Conservation (phyloP, 805 yeast species). For the Alloascoidea africana region DNA sequence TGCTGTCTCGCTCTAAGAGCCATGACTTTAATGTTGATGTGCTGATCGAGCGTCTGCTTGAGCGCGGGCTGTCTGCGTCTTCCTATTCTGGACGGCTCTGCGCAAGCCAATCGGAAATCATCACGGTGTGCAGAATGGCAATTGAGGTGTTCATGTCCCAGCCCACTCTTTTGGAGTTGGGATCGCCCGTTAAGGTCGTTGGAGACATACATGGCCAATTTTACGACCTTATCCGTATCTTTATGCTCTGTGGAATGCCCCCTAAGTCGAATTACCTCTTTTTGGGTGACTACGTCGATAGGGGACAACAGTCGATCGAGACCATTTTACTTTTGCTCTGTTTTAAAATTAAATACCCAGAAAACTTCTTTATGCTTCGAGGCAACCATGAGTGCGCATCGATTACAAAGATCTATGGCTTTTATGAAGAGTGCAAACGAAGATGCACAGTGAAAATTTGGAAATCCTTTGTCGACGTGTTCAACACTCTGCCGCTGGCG, state of each 20-base stretch:
- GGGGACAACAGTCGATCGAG: conserved; percentile 95
- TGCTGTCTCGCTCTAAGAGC: too few relatives aligned
- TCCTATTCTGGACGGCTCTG: conserved; percentile 19
- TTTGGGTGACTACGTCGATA: conserved; percentile 94
- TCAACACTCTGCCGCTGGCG: conserved; percentile 96
- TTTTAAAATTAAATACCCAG: conserved; percentile 96
- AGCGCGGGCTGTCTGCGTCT: neutral
- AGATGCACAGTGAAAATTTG: conserved; percentile 95
- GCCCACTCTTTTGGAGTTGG: conserved; percentile 88
- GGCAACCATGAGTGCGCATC: conserved; percentile 99
- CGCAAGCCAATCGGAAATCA: conserved; percentile 96
- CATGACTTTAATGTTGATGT: conserved; percentile 91
- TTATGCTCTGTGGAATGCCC: conserved; percentile 98
- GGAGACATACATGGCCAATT: conserved; percentile 99
- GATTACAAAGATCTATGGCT: conserved; percentile 93
- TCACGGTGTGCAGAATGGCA: conserved; percentile 92
- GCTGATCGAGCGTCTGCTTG: conserved; percentile 89
- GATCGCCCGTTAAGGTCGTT: conserved; percentile 90
- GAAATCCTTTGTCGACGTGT: conserved; percentile 98
- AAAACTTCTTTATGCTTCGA: conserved; percentile 89
- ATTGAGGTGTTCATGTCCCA: conserved; percentile 96
- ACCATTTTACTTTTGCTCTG: conserved; percentile 90
- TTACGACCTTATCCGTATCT: conserved; percentile 85
- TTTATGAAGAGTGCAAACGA: conserved; percentile 95
- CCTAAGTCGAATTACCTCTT: conserved; percentile 96